Conservation (phyloP, 805 yeast species). For the Yarrowia deformans region DNA sequence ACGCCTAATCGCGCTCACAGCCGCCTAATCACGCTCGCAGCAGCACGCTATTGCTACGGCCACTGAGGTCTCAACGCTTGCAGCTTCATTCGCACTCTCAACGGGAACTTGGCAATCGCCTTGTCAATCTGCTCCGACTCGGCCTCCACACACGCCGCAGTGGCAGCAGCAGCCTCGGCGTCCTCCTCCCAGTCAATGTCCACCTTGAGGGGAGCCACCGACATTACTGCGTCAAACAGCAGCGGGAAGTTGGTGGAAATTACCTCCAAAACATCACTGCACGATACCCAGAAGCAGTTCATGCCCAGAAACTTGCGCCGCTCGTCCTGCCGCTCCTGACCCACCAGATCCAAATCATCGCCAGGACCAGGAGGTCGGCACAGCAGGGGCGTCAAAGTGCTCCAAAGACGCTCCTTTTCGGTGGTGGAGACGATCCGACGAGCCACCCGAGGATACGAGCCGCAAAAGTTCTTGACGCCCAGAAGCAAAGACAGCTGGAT, state of each 20-base stretch:
- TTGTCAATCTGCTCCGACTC: constrained; percentile 30
- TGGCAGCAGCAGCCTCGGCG: constrained; percentile 17
- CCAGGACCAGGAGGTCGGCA: constrained; percentile 42
- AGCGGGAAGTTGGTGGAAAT: constrained; percentile 12
- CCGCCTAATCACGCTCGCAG: neutral
- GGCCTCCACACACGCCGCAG: constrained; percentile 21
- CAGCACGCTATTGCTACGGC: constrained; percentile 1
- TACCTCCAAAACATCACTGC: constrained; percentile 27
- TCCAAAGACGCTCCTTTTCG: constrained; percentile 49
- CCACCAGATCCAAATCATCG: constrained; percentile 7
- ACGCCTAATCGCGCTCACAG: too few species aligned
- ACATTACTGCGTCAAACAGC: constrained; percentile 28
- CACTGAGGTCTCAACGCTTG: constrained; percentile 31
- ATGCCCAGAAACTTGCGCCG: constrained; percentile 34
- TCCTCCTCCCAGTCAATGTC: constrained; percentile 39
- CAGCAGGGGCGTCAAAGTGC: constrained; percentile 48
- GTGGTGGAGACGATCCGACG: constrained; percentile 44
- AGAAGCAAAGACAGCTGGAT: constrained; percentile 48
- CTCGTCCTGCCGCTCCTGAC: constrained; percentile 30
- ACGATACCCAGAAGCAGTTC: constrained; percentile 39
- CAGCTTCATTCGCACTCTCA: constrained; percentile 32
- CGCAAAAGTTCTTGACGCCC: constrained; percentile 47
- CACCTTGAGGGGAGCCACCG: constrained; percentile 28
- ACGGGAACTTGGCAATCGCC: constrained; percentile 25
- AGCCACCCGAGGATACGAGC: constrained; percentile 46